Conservation (phyloP, 2,329 filamentous ascomycete species). For the Hypoxylon sp. region DNA sequence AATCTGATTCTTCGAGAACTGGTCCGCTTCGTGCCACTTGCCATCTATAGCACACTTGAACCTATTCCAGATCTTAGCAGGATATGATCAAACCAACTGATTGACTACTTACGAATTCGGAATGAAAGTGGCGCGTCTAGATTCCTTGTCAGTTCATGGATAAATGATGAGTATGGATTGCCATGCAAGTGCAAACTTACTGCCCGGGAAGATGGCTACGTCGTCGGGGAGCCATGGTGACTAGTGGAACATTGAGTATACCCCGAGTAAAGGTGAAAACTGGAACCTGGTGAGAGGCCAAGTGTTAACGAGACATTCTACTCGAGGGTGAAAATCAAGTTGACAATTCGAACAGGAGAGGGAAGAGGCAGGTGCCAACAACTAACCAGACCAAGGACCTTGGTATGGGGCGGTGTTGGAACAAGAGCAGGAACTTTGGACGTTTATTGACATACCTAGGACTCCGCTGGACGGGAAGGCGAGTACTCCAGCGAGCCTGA, state of each 20-base stretch:
- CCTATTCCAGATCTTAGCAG: conserved; percentile 32
- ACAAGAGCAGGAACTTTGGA: neutral
- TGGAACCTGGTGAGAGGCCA: neutral
- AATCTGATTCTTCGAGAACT: conserved; percentile 52
- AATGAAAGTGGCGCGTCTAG: conserved; percentile 20
- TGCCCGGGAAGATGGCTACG: neutral
- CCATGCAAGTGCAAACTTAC: conserved; percentile 2
- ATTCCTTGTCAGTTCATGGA: conserved; percentile 15
- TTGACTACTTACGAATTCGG: conserved; percentile 38
- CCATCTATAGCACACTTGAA: conserved; percentile 51
- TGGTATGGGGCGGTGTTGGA: neutral
- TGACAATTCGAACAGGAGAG: neutral
- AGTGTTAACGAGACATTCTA: neutral
- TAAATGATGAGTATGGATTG: neutral
- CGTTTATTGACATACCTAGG: neutral
- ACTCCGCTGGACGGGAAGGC: neutral
- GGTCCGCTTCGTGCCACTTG: conserved; percentile 47
- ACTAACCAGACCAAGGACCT: neutral
- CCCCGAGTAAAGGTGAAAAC: neutral
- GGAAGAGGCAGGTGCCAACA: neutral
- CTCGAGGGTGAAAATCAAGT: neutral
- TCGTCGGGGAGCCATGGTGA: neutral
- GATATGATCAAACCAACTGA: neutral
- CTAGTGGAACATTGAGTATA: neutral
- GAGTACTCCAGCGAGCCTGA: neutral